Evolutionary conservation across 176 grass and related monocot species (phyloP), one percentile per base, ranked within the genome.

Genomic region (Oryza rufipogon): DNA sequence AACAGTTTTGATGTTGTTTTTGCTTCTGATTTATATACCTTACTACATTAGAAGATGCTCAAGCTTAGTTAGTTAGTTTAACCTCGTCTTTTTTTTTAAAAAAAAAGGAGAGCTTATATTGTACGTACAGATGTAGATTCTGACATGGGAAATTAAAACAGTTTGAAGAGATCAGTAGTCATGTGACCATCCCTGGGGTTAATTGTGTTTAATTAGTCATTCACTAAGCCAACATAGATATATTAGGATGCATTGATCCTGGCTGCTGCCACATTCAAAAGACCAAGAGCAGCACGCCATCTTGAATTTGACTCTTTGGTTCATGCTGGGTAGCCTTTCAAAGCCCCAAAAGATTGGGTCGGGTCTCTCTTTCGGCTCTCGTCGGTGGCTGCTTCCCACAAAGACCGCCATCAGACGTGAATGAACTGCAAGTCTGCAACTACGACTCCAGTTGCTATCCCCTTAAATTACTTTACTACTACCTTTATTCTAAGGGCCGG

Each of bases 181-280:
- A 58, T 58, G 54, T n/a, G 54, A 9, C 54, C 54, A 15, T 8
- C 17, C 54, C 54, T 58, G 17, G 19, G 54, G 54, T n/a, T 20
- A 58, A 41, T 41, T 41, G 39, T 41, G 39, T 41, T 41, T 41
- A 41, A 41, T 41, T 41, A 41, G 39, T 41, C 39, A 1, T 60
- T 60, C 19, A 60, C 19, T 22, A 60, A 60, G 19, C 56, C 56
- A 60, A 60, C 56, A 60, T n/a, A 60, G 7, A 22, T 9, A 60
- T 54, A 54, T 19, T 41, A 58, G 1, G 56, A 52, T 56, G 17
- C 34, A 28, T 70, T 2, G 15, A 44, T 33, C 58, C 4, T 71
- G 80, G 80, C 75, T 36, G 63, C 68, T 58, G 81, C 58, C 22
- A 46, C 69, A 58, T 73, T 63, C 48, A 46, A 85, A 71, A 64